Evolutionary conservation across 208 protist genomes (phyloP), one percentile per base, ranked within the genome.

Genomic region (Sergeia podlipaevii): DNA sequence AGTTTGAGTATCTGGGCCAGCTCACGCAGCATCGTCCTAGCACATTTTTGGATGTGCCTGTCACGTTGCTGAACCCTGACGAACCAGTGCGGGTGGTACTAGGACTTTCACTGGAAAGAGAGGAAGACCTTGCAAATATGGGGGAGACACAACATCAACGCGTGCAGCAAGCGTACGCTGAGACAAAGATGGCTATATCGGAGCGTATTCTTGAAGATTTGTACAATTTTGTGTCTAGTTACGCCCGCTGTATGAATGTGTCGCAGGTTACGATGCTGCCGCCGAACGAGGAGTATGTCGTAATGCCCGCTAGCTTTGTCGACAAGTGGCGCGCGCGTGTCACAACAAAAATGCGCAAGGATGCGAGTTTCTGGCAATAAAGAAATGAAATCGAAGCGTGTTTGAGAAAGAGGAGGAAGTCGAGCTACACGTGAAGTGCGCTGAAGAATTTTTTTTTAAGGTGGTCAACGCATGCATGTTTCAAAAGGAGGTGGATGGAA

Each of bases 121-220:
- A 69, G 47, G 79, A 69, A n/a, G 72, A 78, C 45, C 30, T 88
- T 30, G 26, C 42, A 6, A 91, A 90, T 60, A 49, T 90, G n/a
- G 76, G 66, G 11, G 10, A 33, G 20, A 77, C 72, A 3, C 44
- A 67, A 39, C 56, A 70, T 42, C 70, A 75, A 59, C 58, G 67
- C 15, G 32, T 23, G 30, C 18, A 78, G 51, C 69, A 85, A 43
- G 45, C 58, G 17, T 44, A 63, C 21, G 71, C 73, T 28, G 78
- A 78, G 10, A 91, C 86, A n/a, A 68, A 68, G 44, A 33, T 75
- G 2, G 77, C 63, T 6, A 73, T 94, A 32, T 71, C 82, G 2
- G 83, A 89, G 60, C 60, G 75, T 7, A 50, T 94, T 23, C 65
- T 88, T 28, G 68, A 83, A 49, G 83, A 91, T 44, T 42, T 94